These are phyloP conservation scores for Neurospora hispaniola DNA, from an alignment of 495 filamentous ascomycete species.

Conservation along the genomic window DNA sequence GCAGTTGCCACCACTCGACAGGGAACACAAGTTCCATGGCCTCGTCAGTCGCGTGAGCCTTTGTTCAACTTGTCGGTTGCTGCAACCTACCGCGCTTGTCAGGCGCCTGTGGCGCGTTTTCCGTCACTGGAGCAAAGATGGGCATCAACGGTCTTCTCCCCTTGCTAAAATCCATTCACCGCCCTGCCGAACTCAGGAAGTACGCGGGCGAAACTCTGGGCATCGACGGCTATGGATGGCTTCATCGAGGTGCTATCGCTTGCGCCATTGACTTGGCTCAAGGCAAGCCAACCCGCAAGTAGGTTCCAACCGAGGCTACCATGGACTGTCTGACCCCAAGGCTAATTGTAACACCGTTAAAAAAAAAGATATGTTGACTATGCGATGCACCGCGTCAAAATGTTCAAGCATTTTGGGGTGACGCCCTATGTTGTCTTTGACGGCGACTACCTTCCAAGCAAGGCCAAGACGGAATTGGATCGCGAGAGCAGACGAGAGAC, in stretches of 20 bases:
- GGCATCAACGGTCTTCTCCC: conserved; percentile 57
- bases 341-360: background rate
- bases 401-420: conserved; percentile 88
- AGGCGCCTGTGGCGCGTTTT: background rate
- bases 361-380: conserved; percentile 73
- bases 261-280: conserved; percentile 88
- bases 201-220: conserved; percentile 83
- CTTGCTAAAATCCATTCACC: conserved; percentile 91
- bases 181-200: conserved; percentile 73
- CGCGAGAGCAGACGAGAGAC: conserved; percentile 60
- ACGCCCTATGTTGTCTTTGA: conserved; percentile 92
- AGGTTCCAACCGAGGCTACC: conserved; percentile 16
- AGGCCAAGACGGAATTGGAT: conserved; percentile 77
- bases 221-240: conserved; percentile 96
- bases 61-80: background rate
- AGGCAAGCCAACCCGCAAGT: conserved; percentile 81
- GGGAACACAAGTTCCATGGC: background rate
- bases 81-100: background rate
- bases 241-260: conserved; percentile 84
- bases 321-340: background rate
- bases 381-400: conserved; percentile 77
- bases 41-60: background rate
- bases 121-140: conserved; percentile 19
- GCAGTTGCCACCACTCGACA: conserved; percentile 5
- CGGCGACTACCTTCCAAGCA: conserved; percentile 90